phyloP scores from a whole-genome alignment of 2,329 filamentous ascomycete genomes.

The Didymella segeticola region DNA sequence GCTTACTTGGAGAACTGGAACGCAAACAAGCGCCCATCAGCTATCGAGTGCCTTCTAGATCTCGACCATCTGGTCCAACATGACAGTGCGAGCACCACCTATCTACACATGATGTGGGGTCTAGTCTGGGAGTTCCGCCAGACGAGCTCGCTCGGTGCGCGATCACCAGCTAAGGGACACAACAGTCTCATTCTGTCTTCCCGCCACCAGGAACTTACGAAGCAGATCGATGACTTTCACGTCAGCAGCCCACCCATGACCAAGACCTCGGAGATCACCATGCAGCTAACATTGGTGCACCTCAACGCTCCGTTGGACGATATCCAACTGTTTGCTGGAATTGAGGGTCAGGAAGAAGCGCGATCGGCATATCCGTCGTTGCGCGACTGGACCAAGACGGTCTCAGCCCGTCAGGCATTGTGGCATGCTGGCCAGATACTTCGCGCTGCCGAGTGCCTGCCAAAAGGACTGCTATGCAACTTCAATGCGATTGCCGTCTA shows the following conservation, averaged over 20 bases:
- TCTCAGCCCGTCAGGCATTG: constrained; percentile 64
- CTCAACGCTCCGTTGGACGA: constrained; percentile 70
- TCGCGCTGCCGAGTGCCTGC: constrained; percentile 64
- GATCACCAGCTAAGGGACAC: constrained; percentile 43
- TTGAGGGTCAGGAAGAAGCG: constrained; percentile 71
- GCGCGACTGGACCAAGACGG: constrained; percentile 64
- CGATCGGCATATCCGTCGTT: constrained; percentile 64
- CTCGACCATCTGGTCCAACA: constrained; percentile 30
- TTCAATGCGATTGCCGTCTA: constrained; percentile 74
- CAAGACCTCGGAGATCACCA: constrained; percentile 42
- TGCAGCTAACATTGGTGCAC: constrained; percentile 66
- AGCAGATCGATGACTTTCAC: constrained; percentile 61
- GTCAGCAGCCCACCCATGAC: constrained; percentile 52
- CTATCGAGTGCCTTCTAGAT: constrained; percentile 39
- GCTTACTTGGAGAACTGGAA: constrained; percentile 57
- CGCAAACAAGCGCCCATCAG: constrained; percentile 32
- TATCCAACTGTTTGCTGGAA: constrained; percentile 71
- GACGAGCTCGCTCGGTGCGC: constrained; percentile 60
- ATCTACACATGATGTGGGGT: constrained; percentile 70
- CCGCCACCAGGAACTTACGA: constrained; percentile 63
- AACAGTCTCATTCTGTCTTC: constrained; percentile 49
- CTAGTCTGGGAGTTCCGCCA: constrained; percentile 72
- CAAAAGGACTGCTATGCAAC: constrained; percentile 63
- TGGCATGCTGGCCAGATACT: constrained; percentile 74
- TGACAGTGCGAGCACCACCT: constrained; percentile 59